Conservation (phyloP, 345 rosid species). For the Turritis glabra region DNA sequence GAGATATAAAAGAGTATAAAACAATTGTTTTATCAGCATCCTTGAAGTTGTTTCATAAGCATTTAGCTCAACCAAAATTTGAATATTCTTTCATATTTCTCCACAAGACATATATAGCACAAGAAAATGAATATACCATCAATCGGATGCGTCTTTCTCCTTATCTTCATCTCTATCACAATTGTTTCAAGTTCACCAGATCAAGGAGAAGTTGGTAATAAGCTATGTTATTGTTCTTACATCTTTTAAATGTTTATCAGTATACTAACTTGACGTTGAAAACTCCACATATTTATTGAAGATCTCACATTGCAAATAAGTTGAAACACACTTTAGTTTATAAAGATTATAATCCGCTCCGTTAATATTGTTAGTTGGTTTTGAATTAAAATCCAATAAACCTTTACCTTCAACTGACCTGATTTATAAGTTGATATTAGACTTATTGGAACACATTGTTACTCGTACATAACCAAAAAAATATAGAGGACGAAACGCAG, state of each 20-base stretch:
- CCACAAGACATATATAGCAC: background rate
- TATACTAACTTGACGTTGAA: background rate
- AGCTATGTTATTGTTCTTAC: conserved; percentile 6
- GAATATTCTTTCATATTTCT: background rate
- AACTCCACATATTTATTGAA: background rate
- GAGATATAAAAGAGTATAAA: conserved; percentile 19
- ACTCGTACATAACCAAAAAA: background rate
- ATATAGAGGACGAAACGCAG: conserved; percentile 63
- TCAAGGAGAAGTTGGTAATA: conserved; percentile 34
- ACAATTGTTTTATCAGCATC: background rate
- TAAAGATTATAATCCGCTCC: background rate
- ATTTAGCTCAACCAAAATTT: background rate
- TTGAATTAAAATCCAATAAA: no score
- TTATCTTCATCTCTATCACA: conserved; percentile 11
- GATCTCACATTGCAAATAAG: background rate
- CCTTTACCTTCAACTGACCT: no score
- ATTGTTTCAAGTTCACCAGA: conserved; percentile 22
- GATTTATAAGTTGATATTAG: no score
- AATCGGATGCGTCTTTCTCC: background rate
- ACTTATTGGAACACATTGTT: background rate
- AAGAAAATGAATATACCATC: conserved; percentile 25
- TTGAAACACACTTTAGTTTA: background rate
- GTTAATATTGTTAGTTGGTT: background rate
- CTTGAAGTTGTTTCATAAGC: background rate
- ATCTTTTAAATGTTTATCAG: background rate